These are phyloP conservation scores for Crithidia brevicula DNA, from an alignment of 208 protist species.

Conservation along the genomic window DNA sequence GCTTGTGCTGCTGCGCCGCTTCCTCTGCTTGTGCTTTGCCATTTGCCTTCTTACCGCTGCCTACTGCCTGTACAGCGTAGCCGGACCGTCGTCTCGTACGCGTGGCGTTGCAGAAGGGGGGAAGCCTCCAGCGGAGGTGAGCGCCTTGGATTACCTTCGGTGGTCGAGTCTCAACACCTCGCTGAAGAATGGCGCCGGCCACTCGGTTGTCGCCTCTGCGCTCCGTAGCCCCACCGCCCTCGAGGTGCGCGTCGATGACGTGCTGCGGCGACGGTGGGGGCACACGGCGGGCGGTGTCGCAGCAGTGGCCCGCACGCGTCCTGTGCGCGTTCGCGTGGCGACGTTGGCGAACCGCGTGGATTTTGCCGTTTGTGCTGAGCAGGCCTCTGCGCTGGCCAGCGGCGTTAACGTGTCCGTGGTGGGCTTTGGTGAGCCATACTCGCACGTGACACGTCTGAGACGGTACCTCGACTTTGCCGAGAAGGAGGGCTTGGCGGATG, in stretches of 20 bases:
- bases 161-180: constrained; percentile 5
- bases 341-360: constrained; percentile 25
- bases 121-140: background rate
- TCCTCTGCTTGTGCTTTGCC: background rate
- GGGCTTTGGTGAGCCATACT: constrained; percentile 28
- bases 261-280: constrained; percentile 10
- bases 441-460: constrained; percentile 29
- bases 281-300: constrained; percentile 10
- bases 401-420: constrained; percentile 21
- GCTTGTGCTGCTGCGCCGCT: background rate
- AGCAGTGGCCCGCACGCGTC: background rate
- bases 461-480: constrained; percentile 29
- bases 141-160: background rate
- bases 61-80: background rate
- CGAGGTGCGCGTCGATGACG: background rate
- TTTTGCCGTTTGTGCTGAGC: constrained; percentile 24
- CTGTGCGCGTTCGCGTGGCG: constrained; percentile 9
- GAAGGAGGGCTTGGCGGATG: constrained; percentile 32
- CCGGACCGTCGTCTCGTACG: no score
- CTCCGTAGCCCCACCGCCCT: background rate
- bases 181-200: background rate
- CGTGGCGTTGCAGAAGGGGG: no score
- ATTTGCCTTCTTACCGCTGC: background rate
- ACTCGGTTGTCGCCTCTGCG: background rate
- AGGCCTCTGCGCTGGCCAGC: constrained; percentile 27